phyloP scores from a whole-genome alignment of 768 basidiomycete genomes.

The Tulasnella sp. region DNA sequence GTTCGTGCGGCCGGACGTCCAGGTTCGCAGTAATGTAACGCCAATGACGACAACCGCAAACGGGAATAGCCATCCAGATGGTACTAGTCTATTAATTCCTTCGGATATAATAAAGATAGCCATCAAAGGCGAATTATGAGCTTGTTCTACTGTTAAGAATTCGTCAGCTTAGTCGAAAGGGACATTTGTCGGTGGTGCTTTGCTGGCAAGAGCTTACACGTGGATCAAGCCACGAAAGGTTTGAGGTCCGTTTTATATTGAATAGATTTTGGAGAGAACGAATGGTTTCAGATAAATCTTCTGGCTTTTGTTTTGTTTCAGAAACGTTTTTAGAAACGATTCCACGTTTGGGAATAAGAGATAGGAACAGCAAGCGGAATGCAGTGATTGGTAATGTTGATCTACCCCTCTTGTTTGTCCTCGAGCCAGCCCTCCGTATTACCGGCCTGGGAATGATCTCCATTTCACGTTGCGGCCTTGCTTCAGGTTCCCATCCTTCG shows the following conservation, averaged over 20 bases:
- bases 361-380: neutral
- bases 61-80: neutral
- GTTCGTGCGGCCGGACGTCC: constrained; percentile 41
- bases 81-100: neutral
- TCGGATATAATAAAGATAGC: neutral
- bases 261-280: neutral
- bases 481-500: too few relatives aligned
- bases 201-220: neutral
- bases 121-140: neutral
- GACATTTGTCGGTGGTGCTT: neutral
- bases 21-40: constrained; percentile 4
- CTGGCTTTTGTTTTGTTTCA: neutral
- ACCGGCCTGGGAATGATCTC: too few relatives aligned
- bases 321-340: neutral
- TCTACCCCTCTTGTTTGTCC: neutral
- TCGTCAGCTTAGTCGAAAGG: neutral
- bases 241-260: neutral
- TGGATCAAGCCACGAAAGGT: neutral
- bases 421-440: too few relatives aligned
- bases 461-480: too few relatives aligned
- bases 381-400: neutral
- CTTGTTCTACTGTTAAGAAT: neutral
- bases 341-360: neutral
- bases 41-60: neutral
- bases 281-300: neutral